Evolutionary conservation across 352 stramenopile genomes (phyloP).

Genomic region (Globisporangium camurandrum): DNA sequence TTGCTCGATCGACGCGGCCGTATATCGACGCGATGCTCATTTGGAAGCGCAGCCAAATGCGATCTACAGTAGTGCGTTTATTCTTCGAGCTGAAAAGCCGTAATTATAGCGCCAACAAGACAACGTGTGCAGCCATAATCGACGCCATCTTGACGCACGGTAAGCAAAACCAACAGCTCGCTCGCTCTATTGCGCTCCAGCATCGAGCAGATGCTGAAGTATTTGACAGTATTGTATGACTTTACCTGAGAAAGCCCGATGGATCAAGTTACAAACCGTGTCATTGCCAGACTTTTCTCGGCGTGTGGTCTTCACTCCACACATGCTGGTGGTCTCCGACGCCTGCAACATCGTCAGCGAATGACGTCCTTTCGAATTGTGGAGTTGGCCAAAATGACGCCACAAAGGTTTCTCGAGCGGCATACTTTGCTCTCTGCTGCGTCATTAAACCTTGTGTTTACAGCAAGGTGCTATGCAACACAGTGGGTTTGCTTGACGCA

Average conservation of each 20-base stretch:
- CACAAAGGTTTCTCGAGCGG: neutral
- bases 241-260: no score
- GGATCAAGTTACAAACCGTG: no score
- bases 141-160: no score
- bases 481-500: neutral
- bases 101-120: neutral
- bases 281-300: neutral
- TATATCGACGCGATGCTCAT: no score
- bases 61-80: neutral
- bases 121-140: no score
- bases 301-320: neutral
- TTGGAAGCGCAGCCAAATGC: no score
- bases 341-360: no score
- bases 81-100: neutral
- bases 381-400: no score
- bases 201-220: neutral
- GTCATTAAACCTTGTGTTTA: constrained; percentile 2
- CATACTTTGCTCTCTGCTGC: neutral
- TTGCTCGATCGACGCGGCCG: no score
- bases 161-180: neutral
- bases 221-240: no score
- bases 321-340: no score
- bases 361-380: no score
- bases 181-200: neutral
- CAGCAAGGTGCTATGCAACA: neutral